Percentiles rank a stretch among this genome's conserved stretches.
These are phyloP conservation scores for Penicillium glabrum DNA, from an alignment of 2,329 filamentous ascomycete genomes.

Conservation along the genomic window DNA sequence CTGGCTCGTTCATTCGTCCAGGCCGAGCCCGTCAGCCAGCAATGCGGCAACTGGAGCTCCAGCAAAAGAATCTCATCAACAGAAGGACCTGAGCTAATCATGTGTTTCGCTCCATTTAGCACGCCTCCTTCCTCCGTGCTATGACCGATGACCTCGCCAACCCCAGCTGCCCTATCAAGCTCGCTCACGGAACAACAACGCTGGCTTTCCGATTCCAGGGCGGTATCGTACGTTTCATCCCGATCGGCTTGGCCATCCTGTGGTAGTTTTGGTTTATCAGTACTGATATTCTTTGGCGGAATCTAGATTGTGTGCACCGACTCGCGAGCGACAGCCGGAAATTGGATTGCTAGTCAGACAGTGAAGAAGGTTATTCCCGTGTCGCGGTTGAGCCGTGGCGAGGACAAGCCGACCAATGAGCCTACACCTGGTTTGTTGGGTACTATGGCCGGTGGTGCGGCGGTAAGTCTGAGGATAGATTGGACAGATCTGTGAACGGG, in stretches of 20 bases:
- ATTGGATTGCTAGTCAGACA: conserved; percentile 99
- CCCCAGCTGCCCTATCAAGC: conserved; percentile 97
- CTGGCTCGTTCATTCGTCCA: not conserved
- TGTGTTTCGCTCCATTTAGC: conserved; percentile 51
- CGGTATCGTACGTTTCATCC: conserved; percentile 62
- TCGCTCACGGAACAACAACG: conserved; percentile 97
- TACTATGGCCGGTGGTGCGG: conserved; percentile 97
- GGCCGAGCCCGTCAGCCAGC: not conserved
- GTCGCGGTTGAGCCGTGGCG: conserved; percentile 40
- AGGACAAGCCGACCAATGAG: conserved; percentile 35
- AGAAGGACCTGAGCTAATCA: conserved; percentile 3
- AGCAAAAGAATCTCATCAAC: not conserved
- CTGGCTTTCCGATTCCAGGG: conserved; percentile 97
- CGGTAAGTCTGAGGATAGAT: conserved; percentile 55
- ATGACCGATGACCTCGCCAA: conserved; percentile 97
- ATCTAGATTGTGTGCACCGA: conserved; percentile 86
- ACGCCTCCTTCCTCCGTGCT: conserved; percentile 90
- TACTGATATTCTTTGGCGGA: not conserved
- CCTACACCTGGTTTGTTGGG: conserved; percentile 66
- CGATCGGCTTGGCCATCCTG: not conserved
- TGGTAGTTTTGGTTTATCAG: not conserved
- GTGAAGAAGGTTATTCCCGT: conserved; percentile 94
- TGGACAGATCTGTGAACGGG: not conserved
- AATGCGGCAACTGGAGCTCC: conserved; percentile 6
- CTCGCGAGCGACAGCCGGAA: conserved; percentile 92